Evolutionary conservation across 1,139 yeast species (phyloP), one percentile per base, ranked within the genome.

Genomic region (Wickerhamiella infanticola): DNA sequence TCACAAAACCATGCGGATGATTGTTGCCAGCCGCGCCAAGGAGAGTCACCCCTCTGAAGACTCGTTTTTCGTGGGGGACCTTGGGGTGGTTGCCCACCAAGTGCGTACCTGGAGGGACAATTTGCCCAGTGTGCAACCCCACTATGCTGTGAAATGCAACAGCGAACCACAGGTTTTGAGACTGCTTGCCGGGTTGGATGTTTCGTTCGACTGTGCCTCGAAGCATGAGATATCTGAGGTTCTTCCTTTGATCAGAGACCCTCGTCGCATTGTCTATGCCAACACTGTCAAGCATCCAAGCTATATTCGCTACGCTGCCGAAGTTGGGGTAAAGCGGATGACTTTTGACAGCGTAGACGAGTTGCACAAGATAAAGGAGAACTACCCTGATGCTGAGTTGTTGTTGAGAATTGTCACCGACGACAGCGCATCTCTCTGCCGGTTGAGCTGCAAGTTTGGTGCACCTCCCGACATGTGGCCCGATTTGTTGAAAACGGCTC

Each of bases 91-190:
- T 37, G 68, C 68, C 50, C 71, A 79, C 50, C 72, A 86, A 47
- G 72, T 72, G 52, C 52, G 62, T 24, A 67, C 74, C 42, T 90
- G 97, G 97, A 59, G 61, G 33, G 47, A 56, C 23, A 62, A 68
- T 39, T 69, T 90, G 58, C 95, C 96, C 18, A 70, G 78, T 46
- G 79, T 90, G 41, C 74, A 74, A 47, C 95, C 97, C 33, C 79
- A 72, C 62, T 90, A 86, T 64, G 97, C 98, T 26, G 93, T 90
- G 55, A 90, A 90, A 65, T 90, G 97, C 67, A 90, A 90, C 67
- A 83, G 88, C 43, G 79, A 85, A 60, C 54, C 66, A 5, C 67
- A 68, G 49, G 77, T 90, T 18, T 63, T 90, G 51, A 62, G 67
- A 47, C 62, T 72, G 40, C 69, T 90, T 53, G 77, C 75, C 13